Base-by-base conservation (phyloP, 2,329 filamentous ascomycete genomes). In the Colletotrichum liriopes region DNA sequence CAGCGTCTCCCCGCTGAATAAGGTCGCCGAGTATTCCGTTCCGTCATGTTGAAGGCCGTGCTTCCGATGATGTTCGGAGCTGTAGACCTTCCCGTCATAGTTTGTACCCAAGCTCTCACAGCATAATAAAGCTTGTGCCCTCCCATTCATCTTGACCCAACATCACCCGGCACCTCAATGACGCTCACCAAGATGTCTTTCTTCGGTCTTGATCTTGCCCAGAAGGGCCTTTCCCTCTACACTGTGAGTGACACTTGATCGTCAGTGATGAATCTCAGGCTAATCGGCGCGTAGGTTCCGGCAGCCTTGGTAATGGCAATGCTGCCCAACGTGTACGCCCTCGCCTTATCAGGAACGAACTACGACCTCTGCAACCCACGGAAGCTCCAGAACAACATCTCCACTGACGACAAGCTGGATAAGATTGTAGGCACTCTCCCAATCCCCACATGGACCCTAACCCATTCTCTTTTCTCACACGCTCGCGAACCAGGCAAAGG, bases 401-500 rank as follows among this genome's bases (percentile, higher is more conserved):
- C 74, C 70, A 80, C 80, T 59, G 80, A 80, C 65, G 76, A 81
- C 2, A 75, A 74, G n/a, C 20, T 81, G 41, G 74, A 78, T 67
- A 81, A 81, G 73, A 62, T 70, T 18, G 76, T 80, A 70, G 23
- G 76, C 75, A 18, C 9, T 49, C 35, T 16, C 37, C 35, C 29
- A 32, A n/a, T 14, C 49, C 47, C 51, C 37, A 23, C 26, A 39
- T 43, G 11, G 7, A 39, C 32, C 43, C 5, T 12, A 20, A 8
- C n/a, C 39, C 32, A 20, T 23, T 52, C 29, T 51, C 43, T 43
- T 12, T 58, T 29, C 35, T 23, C 26, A 32, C 51, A 52, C n/a
- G 35, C 41, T 32, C 49, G 16, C 16, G 12, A 29, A 29, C 23
- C 73, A 89, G 78, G 84, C 83, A 35, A 88, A 91, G 77, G 90